Evolutionary conservation across 2,329 filamentous ascomycete genomes (phyloP), one percentile per base, ranked within the genome.

Genomic region (Fusarium globosum): DNA sequence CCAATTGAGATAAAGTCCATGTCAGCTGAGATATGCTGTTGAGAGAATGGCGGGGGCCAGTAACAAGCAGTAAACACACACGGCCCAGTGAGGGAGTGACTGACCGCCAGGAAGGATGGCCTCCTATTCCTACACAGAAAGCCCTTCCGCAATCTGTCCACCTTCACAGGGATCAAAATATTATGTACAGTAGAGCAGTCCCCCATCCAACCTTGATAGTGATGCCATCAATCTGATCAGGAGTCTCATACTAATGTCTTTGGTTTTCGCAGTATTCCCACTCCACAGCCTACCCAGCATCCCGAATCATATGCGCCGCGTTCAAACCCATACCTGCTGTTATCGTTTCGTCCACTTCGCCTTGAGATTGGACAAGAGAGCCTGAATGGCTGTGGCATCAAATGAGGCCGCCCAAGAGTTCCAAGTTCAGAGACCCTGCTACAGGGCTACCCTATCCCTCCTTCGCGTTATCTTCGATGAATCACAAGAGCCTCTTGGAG

Each of bases 191-290:
- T 8, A 20, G 4, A 36, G 13, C 6, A 7, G 4, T 23, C 3
- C 7, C 11, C 2, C 9, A 52, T 0, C 16, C 8, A 15, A 9
- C 6, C 8, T 20, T 52, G 8, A 14, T 3, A 3, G 0, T 23
- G 4, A 3, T 52, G 16, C 2, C 12, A 15, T 52, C 13, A 26
- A 21, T 36, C 9, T 36, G 18, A 26, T 36, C n/a, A 20, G 13
- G 21, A 30, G 6, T 45, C 38, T 56, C 33, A 14, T 23, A 33
- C 38, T 41, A 45, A 30, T 23, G 38, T 20, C 13, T 16, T 13
- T 41, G 21, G 8, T 23, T 21, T 18, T 33, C 4, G 18, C 15
- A 28, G 18, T 13, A 13, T 15, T 23, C 18, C 6, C 26, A 23
- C 21, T 23, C 16, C 15, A n/a, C 2, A 0, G 7, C 15, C 9